Evolutionary conservation across 352 stramenopile species (phyloP), one percentile per base, ranked within the genome.

Genomic region (Phytophthora lateralis): DNA sequence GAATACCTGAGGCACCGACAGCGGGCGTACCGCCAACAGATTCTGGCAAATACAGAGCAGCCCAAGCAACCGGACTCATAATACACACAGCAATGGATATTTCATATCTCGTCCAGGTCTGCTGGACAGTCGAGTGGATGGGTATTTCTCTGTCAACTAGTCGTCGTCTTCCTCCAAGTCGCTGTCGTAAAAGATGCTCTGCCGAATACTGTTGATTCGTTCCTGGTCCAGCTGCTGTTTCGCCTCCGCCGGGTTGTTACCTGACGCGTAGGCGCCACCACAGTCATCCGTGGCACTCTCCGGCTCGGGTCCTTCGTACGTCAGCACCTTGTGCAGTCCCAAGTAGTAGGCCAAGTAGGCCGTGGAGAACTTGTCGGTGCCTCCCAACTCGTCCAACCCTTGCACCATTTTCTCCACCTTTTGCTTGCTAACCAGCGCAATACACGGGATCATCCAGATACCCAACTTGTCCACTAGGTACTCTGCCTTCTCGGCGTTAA

Each of bases 391-490:
- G 71, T 98, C 94, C 66, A 99, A 91, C 0, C 97, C 97, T 55
- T 93, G 79, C 45, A 99, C 82, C 74, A 98, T 97, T 81, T 99
- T 97, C 58, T 97, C 79, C 6, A 97, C 95, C 66, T 98, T 98
- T 26, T 98, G 93, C 66, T 98, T 88, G 66, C 97, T 97, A 18
- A 98, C 83, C 7, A 99, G 83, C 15, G 98, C 87, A 18, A 99
- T 85, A 30, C 95, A 98, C 29, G 97, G 97, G 65, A 99, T 98
- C 74, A 98, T 96, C 71, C 96, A 95, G 57, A 99, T 82, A 0
- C 95, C 94, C 18, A 99, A 69, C 54, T 97, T 97, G 48, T 99
- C 85, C 38, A 98, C 95, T n/a, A 99, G 76, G 69, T 97, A 99
- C 65, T 97, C 94, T 54, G 87, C 90, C 59, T 98, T 98, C 69